Base-by-base conservation (phyloP, 1,139 yeast genomes). In the Yamadazyma mexicana region DNA sequence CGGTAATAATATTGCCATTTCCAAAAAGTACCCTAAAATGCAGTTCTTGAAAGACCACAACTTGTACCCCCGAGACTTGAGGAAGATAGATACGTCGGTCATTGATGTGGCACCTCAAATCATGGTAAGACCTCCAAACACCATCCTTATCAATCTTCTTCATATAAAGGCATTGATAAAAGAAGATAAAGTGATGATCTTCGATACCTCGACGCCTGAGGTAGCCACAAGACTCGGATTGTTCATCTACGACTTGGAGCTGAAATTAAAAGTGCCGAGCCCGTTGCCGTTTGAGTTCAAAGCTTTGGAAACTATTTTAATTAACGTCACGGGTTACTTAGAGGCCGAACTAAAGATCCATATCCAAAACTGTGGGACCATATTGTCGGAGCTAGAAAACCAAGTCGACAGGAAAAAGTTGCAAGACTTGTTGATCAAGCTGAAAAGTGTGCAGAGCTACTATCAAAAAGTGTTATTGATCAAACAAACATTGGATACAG, bases 21-120 rank as follows among this genome's bases (percentile, higher is more conserved):
- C 94, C 0, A 81, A 87, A 38, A 87, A 83, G 52, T 83, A 80
- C 52, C 89, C 87, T 42, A 83, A 88, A 56, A 79, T 85, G 66
- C 79, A 81, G 45, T 78, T 94, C 42, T 67, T 94, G 12, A 74
- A 80, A 43, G 82, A 85, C 45, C 88, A 87, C 54, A 86, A 86
- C 25, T 63, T 88, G 30, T 75, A 83, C 35, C 95, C 96, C 0
- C 73, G 96, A 49, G 96, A 88, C 58, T 66, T 88, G 39, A 66
- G 96, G 4, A 88, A 87, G 53, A 83, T 94, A 40, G 98, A 92
- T 62, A 84, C 95, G 6, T 87, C 95, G 0, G 76, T 87, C 20
- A 83, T 87, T 45, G 96, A 89, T 59, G 86, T 92, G 26, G 92
- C 88, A 8, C 98, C 98, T 0, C 80, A 92, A 24, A 83, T 92